phyloP scores from a whole-genome alignment of 805 yeast species.

The Saccharomycopsis sp. region DNA sequence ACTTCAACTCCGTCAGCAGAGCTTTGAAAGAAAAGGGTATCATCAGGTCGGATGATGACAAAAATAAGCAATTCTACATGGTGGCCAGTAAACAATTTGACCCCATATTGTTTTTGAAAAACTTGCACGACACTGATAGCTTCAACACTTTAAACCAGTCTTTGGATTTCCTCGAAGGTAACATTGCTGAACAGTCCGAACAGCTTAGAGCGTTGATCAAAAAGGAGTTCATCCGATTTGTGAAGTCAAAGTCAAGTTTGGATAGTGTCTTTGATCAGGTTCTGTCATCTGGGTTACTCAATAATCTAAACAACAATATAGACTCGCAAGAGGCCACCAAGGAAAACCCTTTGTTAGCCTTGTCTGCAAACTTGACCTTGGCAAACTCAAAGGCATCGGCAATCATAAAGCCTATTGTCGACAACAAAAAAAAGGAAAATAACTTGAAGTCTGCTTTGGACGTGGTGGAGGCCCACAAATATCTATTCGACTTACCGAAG shows the following conservation, averaged over 20 bases:
- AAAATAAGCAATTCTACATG: conserved; percentile 34
- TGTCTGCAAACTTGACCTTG: conserved; percentile 36
- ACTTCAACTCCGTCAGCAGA: conserved; percentile 36
- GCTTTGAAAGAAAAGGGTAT: conserved; percentile 34
- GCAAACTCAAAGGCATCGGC: conserved; percentile 46
- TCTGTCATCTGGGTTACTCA: conserved; percentile 28
- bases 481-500: conserved; percentile 50
- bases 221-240: conserved; percentile 53
- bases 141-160: conserved; percentile 41
- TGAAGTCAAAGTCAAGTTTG: conserved; percentile 52
- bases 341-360: conserved; percentile 28
- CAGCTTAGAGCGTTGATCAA: conserved; percentile 45
- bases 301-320: conserved; percentile 13
- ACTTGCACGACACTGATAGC: conserved; percentile 47
- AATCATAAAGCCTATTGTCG: conserved; percentile 50
- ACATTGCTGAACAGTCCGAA: conserved; percentile 41
- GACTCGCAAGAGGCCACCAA: conserved; percentile 25
- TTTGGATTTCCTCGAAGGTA: conserved; percentile 39
- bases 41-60: conserved; percentile 31
- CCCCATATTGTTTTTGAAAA: conserved; percentile 45
- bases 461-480: conserved; percentile 43
- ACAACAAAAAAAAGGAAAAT: conserved; percentile 38
- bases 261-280: conserved; percentile 54
- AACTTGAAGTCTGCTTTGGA: conserved; percentile 41
- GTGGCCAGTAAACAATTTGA: conserved; percentile 52